Conservation (phyloP, 768 basidiomycete species). For the Dacryopinax spathularia region DNA sequence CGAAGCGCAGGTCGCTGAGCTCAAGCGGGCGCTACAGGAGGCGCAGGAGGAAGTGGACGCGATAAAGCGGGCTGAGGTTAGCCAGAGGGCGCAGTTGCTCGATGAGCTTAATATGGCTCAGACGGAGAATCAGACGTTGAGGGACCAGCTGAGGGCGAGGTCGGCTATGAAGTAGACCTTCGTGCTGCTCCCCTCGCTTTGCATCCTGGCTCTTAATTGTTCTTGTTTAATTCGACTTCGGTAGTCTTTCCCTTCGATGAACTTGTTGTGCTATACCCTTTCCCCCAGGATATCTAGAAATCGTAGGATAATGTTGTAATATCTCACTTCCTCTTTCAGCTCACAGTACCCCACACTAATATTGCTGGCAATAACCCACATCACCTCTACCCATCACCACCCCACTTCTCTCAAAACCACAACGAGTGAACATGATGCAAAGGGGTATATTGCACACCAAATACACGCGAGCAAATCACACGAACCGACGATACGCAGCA, state of each 20-base stretch:
- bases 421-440: no score
- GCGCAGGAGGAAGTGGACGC: conserved; percentile 54
- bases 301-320: conserved; percentile 1
- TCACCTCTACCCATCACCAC: no score
- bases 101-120: conserved; percentile 79
- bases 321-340: not conserved
- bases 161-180: not conserved
- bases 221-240: not conserved
- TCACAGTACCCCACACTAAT: not conserved
- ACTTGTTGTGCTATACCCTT: not conserved
- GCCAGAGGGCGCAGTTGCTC: conserved; percentile 66
- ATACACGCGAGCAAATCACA: no score
- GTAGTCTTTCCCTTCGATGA: not conserved
- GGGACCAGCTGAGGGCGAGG: conserved; percentile 49
- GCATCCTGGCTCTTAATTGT: no score
- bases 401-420: no score
- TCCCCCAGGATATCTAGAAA: conserved; percentile 4
- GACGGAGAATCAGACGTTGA: conserved; percentile 56
- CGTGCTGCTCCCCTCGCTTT: not conserved
- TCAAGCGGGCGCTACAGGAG: conserved; percentile 44
- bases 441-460: no score
- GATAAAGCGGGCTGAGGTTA: conserved; percentile 59
- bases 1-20: conserved; percentile 48
- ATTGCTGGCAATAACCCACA: conserved; percentile 7
- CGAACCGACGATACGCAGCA: no score